Evolutionary conservation across 2,329 filamentous ascomycete genomes (phyloP).

Genomic region (Exophiala lecanii-corni): DNA sequence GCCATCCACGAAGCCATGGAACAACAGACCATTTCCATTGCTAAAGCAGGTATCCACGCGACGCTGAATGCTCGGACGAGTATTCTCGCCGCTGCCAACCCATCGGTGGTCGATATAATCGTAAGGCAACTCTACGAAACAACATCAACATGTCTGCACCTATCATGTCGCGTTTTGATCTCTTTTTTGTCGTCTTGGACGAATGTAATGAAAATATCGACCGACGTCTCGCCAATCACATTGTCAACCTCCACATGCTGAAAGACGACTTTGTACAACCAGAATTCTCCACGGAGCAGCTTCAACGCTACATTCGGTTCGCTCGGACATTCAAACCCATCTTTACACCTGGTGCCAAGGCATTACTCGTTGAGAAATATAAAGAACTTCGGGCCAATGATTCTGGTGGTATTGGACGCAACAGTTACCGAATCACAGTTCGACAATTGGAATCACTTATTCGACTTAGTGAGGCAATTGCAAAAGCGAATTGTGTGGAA

Average conservation of each 20-base stretch:
- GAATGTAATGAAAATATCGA: slow-evolving; percentile 93
- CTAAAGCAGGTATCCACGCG: slow-evolving; percentile 96
- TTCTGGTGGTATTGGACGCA: slow-evolving; percentile 84
- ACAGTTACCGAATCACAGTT: slow-evolving; percentile 96
- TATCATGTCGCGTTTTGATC: slow-evolving; percentile 98
- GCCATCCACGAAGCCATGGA: slow-evolving; percentile 99
- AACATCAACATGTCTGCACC: slow-evolving; percentile 99
- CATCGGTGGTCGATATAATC: slow-evolving; percentile 96
- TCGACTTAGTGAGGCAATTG: slow-evolving; percentile 92
- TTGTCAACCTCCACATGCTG: slow-evolving; percentile 87
- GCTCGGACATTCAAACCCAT: slow-evolving; percentile 90
- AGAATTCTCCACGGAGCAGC: slow-evolving; percentile 91
- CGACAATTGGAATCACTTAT: slow-evolving; percentile 95
- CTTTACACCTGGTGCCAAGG: slow-evolving; percentile 82
- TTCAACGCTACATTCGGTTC: slow-evolving; percentile 96
- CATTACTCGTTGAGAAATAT: slow-evolving; percentile 83
- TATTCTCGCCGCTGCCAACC: slow-evolving; percentile 93
- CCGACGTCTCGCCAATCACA: slow-evolving; percentile 86
- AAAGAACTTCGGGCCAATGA: slow-evolving; percentile 93
- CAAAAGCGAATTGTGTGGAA: slow-evolving; percentile 93
- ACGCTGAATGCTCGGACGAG: slow-evolving; percentile 93
- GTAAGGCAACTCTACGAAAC: slow-evolving; percentile 83
- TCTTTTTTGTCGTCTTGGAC: slow-evolving; percentile 96
- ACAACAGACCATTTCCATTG: slow-evolving; percentile 98
- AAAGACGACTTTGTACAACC: slow-evolving; percentile 87